A percentile compares a stretch with the other conserved stretches of the same genome.
Evolutionary conservation across 129 eudicot genomes (phyloP).

Genomic region (Artemisia tridentata): DNA sequence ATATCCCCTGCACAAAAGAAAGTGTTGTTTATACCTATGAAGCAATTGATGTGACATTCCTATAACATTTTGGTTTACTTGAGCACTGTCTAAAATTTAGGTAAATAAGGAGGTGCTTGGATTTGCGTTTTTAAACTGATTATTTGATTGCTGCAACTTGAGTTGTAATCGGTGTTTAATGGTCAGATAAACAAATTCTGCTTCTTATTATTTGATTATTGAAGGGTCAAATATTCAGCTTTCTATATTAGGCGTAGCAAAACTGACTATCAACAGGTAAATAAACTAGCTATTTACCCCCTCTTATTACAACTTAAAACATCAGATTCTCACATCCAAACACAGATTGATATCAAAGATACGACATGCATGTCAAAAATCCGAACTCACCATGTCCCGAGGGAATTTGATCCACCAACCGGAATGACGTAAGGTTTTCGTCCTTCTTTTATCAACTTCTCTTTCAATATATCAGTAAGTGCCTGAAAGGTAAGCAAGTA

Average conservation of each 20-base stretch:
- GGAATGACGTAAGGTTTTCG: conserved; percentile 96
- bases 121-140: not conserved
- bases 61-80: conserved; percentile 1
- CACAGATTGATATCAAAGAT: not conserved
- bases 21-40: conserved; percentile 11
- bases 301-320: too few species aligned
- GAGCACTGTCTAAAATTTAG: not conserved
- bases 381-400: conserved; percentile 83
- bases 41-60: not conserved
- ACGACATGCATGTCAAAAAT: not conserved
- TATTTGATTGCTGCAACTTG: not conserved
- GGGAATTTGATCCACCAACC: conserved; percentile 97
- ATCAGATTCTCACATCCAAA: too few species aligned
- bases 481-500: conserved; percentile 48
- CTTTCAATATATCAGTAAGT: conserved; percentile 73
- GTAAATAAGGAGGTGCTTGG: conserved; percentile 1
- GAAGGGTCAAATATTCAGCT: too few species aligned
- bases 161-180: not conserved
- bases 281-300: too few species aligned
- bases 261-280: too few species aligned
- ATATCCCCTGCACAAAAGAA: conserved; percentile 69
- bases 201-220: not conserved
- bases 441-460: conserved; percentile 82
- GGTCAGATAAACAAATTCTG: not conserved
- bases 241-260: too few species aligned